Conservation (phyloP, 441 rosid species). For the Gossypium lobatum region DNA sequence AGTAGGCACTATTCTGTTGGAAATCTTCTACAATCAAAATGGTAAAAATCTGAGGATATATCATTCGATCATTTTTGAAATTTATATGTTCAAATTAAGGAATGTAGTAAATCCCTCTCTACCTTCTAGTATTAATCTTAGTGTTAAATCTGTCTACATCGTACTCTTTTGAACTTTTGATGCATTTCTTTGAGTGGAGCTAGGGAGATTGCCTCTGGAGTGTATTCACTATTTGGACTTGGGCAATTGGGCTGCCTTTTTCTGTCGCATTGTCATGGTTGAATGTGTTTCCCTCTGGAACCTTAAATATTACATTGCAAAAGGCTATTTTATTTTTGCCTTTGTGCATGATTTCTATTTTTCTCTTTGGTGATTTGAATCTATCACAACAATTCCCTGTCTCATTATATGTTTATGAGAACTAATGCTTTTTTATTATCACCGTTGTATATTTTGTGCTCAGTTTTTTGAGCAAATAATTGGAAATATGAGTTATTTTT, state of each 20-base stretch:
- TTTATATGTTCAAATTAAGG: neutral
- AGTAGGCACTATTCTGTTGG: neutral
- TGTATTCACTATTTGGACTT: neutral
- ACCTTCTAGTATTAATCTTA: neutral
- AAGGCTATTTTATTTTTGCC: neutral
- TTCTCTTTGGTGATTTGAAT: constrained; percentile 1
- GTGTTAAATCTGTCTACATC: neutral
- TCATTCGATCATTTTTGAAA: neutral
- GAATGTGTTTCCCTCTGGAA: neutral
- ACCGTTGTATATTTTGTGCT: neutral
- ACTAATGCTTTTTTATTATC: neutral
- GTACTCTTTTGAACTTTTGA: neutral
- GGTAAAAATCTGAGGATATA: neutral
- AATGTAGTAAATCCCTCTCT: neutral
- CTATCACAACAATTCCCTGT: neutral
- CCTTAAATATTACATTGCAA: neutral
- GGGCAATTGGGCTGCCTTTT: neutral
- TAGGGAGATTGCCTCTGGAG: neutral
- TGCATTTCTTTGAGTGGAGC: neutral
- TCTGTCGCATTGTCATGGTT: neutral
- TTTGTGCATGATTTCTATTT: neutral
- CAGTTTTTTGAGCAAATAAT: neutral
- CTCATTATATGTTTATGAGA: neutral
- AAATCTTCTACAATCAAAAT: neutral
- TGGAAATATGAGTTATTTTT: neutral